Evolutionary conservation across 257 asterid species (phyloP).

Genomic region (Plantago major): DNA sequence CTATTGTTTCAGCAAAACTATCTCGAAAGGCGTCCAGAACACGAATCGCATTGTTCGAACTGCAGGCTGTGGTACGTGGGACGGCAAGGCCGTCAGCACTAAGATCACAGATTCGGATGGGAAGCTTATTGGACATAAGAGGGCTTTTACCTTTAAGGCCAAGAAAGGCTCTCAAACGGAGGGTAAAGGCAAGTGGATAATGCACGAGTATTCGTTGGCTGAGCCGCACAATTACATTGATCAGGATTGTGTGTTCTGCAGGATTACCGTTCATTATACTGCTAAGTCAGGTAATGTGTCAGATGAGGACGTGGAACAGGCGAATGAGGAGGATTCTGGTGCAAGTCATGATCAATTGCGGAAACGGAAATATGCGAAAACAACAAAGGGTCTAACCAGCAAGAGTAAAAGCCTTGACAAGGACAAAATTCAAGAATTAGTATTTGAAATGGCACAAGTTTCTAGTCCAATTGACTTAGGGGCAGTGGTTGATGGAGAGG

Average conservation of each 20-base stretch:
- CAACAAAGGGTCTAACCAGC: too few species aligned
- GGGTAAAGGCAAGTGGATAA: slow-evolving; percentile 1
- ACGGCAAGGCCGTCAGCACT: background rate
- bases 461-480: too few species aligned
- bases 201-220: slow-evolving; percentile 3
- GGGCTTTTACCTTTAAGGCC: slow-evolving; percentile 2
- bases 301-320: too few species aligned
- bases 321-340: too few species aligned
- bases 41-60: background rate
- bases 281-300: too few species aligned
- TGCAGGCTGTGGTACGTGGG: slow-evolving; percentile 11
- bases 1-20: background rate
- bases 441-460: too few species aligned
- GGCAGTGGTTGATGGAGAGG: too few species aligned
- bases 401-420: too few species aligned
- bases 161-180: background rate
- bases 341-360: too few species aligned
- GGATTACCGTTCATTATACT: background rate
- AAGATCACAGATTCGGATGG: background rate
- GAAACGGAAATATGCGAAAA: too few species aligned
- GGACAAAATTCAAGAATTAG: too few species aligned
- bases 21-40: background rate
- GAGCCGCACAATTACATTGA: background rate
- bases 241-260: background rate
- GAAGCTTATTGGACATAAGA: background rate